Evolutionary conservation across 352 stramenopile genomes (phyloP).

Genomic region (Phytophthora fragariae): DNA sequence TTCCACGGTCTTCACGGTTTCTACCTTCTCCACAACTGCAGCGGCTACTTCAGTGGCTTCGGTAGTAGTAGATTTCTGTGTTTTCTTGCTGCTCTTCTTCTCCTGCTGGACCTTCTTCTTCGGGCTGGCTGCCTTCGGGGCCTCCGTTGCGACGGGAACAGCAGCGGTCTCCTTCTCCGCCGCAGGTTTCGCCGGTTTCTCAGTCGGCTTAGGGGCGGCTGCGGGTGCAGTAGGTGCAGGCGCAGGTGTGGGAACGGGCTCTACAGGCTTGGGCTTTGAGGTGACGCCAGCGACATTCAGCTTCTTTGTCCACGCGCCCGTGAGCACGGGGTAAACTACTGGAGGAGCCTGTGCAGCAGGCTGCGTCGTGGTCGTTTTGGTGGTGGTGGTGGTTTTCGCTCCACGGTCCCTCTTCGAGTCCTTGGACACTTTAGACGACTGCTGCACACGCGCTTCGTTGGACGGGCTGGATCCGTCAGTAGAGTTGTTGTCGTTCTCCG

Average conservation of each 20-base stretch:
- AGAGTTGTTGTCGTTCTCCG: slow-evolving; percentile 54
- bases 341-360: slow-evolving; percentile 45
- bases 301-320: slow-evolving; percentile 79
- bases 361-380: slow-evolving; percentile 49
- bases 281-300: slow-evolving; percentile 57
- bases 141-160: slow-evolving; percentile 21
- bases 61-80: slow-evolving; percentile 29
- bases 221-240: slow-evolving; percentile 20
- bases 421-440: slow-evolving; percentile 42
- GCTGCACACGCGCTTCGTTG: slow-evolving; percentile 38
- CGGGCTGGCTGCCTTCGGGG: slow-evolving; percentile 39
- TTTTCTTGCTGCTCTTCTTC: slow-evolving; percentile 49
- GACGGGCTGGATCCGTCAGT: slow-evolving; percentile 34
- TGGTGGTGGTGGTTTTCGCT: slow-evolving; percentile 28
- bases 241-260: slow-evolving; percentile 30
- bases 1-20: slow-evolving; percentile 37
- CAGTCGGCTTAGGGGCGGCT: slow-evolving; percentile 1
- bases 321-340: slow-evolving; percentile 65
- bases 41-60: slow-evolving; percentile 22
- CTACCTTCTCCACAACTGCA: slow-evolving; percentile 32
- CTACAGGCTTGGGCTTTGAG: slow-evolving; percentile 45
- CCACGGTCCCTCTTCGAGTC: slow-evolving; percentile 56
- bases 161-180: slow-evolving; percentile 23
- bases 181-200: slow-evolving; percentile 15
- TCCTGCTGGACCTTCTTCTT: slow-evolving; percentile 59